A percentile compares a stretch with the other conserved stretches of the same genome.
phyloP scores from a whole-genome alignment of 805 yeast species.

The Maudiozyma serrabonitensis region DNA sequence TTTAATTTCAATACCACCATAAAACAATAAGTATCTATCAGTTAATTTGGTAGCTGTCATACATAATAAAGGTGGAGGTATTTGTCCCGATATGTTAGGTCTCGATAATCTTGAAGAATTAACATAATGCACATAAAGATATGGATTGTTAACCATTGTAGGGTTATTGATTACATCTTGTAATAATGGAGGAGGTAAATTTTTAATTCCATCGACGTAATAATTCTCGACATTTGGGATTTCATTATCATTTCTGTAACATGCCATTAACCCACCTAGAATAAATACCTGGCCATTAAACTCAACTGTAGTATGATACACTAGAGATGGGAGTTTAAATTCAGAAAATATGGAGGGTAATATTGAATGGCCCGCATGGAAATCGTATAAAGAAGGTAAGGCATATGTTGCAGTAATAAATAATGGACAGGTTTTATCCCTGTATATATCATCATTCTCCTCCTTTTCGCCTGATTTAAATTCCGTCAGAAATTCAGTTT shows the following conservation, averaged over 20 bases:
- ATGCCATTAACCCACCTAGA: conserved; percentile 38
- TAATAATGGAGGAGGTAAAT: conserved; percentile 39
- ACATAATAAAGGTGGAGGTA: conserved; percentile 46
- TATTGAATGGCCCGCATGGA: conserved; percentile 19
- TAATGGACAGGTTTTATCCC: conserved; percentile 15
- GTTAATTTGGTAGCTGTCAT: conserved; percentile 42
- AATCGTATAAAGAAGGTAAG: conserved; percentile 17
- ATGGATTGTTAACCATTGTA: conserved; percentile 31
- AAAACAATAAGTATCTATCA: conserved; percentile 46
- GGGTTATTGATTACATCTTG: conserved; percentile 35
- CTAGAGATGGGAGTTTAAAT: conserved; percentile 33
- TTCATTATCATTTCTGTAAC: conserved; percentile 17
- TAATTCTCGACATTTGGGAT: conserved; percentile 29
- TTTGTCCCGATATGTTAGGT: conserved; percentile 31
- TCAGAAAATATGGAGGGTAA: conserved; percentile 30
- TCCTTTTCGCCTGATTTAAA: background rate
- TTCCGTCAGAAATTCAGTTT: conserved; percentile 1
- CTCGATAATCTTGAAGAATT: conserved; percentile 32
- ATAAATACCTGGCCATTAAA: conserved; percentile 31
- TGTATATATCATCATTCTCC: conserved; percentile 4
- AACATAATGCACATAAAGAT: conserved; percentile 31
- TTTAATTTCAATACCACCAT: conserved; percentile 57
- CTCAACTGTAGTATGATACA: conserved; percentile 36
- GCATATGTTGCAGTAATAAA: conserved; percentile 19
- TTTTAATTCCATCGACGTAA: conserved; percentile 32